Base-by-base conservation (phyloP, 257 asterid species). In the Haberlea rhodopensis region DNA sequence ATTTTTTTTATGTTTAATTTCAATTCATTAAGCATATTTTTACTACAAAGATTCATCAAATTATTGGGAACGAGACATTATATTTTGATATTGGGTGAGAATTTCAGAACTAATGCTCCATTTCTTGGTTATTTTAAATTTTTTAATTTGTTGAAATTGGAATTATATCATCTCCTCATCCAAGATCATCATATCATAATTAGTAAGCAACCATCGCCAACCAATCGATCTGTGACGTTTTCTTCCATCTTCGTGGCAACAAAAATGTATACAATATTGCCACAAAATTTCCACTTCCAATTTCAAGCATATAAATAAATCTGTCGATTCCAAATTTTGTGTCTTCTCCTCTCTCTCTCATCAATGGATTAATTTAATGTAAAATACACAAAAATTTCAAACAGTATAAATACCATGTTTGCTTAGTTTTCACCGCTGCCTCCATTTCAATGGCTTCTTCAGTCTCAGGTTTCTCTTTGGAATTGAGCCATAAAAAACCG, bases 381-480 rank as follows among this genome's bases (percentile, higher is more conserved):
- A 16, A 43, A 37, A 37, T 10, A 11, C 16, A n/a, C 25, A 8
- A 20, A 56, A 56, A 13, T 16, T 13, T 57, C 43, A 26, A 34
- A 5, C 32, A 29, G 8, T 57, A 11, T 57, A 40, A 57, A 28
- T 22, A 28, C 24, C 11, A 2, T 5, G 40, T 27, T 19, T 16
- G 51, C 51, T 43, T 43, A 43, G 51, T 15, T 15, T 43, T 16
- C 51, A 43, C 16, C 51, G 20, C 51, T 43, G 51, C 48, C 18
- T 3, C n/a, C 48, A 3, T 21, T 31, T 21, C 15, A 13, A 62
- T 62, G 69, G 70, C 70, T 54, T 70, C 75, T 13, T 70, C 75
- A 55, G 57, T 63, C 9, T 70, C 75, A 10, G 56, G 57, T 5
- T 58, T 70, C 40, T 55, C 65, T 25, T 54, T 66, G 55, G 37